Evolutionary conservation across 2,329 filamentous ascomycete genomes (phyloP), one percentile per base, ranked within the genome.

Genomic region (Cordyceps javanica): DNA sequence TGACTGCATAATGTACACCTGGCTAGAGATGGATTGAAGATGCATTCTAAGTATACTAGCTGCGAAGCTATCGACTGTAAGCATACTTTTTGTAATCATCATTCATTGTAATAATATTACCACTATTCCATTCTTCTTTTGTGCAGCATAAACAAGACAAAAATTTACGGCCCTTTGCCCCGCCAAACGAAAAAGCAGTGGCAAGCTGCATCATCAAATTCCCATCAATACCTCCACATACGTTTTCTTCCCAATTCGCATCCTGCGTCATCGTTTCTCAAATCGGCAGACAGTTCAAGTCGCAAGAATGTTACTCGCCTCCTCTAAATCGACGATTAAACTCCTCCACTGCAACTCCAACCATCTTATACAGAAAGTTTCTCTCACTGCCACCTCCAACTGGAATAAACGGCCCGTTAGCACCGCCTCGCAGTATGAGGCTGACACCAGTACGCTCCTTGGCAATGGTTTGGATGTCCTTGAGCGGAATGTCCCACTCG

Each of bases 371-470:
- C 62, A 88, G 65, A 66, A 85, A 88, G 1, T 79, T 77, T 42
- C 85, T 73, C 30, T 82, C 80, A 56, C 86, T 89, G 72, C 97
- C 93, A 66, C 96, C 91, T n/a, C 86, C 87, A 6, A 97, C 89
- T 0, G 94, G 94, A 7, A 99, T 86, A 68, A 97, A 99, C 2
- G 94, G 94, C 0, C 94, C 94, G 69, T 96, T 96, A 2, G 88
- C 90, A 3, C 92, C 93, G 11, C 92, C 93, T 64, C 96, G 89
- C 63, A 97, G 75, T 48, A 89, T 87, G 61, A 99, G 83, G 64
- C 90, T 92, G 74, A 99, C 85, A 0, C 94, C 95, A 0, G 94
- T 99, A 54, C 94, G 80, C 78, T 99, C 95, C 77, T 97, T 99
- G 46, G 88, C 89, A 63, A 99, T 97, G 0, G 92, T 97, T 77